These are phyloP conservation scores for Phylloporus rhodoxanthus DNA, from an alignment of 768 basidiomycete genomes.

Conservation along the genomic window DNA sequence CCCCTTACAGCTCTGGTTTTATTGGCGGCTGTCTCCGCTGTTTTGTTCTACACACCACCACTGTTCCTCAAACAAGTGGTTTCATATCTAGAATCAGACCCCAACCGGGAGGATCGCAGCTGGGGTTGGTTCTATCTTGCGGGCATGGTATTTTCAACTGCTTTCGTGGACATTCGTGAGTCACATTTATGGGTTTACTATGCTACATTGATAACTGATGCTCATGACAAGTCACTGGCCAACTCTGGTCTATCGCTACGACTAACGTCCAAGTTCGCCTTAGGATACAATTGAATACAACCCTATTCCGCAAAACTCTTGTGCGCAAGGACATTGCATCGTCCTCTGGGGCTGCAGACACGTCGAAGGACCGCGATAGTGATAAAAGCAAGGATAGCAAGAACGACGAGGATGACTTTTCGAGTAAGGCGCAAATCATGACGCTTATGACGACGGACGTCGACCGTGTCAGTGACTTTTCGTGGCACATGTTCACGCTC, in stretches of 20 bases:
- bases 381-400: constrained; percentile 12
- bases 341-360: constrained; percentile 35
- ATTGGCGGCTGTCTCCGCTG: constrained; percentile 53
- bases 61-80: constrained; percentile 59
- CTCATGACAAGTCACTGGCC: constrained; percentile 48
- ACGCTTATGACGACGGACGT: constrained; percentile 95
- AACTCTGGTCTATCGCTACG: constrained; percentile 66
- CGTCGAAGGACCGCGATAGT: constrained; percentile 19
- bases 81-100: constrained; percentile 59
- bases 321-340: constrained; percentile 81
- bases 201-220: constrained; percentile 5
- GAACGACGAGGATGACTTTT: constrained; percentile 49
- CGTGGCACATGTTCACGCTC: constrained; percentile 71
- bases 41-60: constrained; percentile 59
- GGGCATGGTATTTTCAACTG: constrained; percentile 44
- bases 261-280: constrained; percentile 67
- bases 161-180: constrained; percentile 40
- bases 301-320: constrained; percentile 79
- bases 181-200: neutral
- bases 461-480: constrained; percentile 81
- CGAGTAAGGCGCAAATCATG: constrained; percentile 79
- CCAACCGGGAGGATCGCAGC: constrained; percentile 44
- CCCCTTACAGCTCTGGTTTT: constrained; percentile 38
- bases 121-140: constrained; percentile 76
- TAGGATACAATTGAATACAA: constrained; percentile 74